Evolutionary conservation across 2,329 filamentous ascomycete genomes (phyloP).

Genomic region (Cladosporium sp.): DNA sequence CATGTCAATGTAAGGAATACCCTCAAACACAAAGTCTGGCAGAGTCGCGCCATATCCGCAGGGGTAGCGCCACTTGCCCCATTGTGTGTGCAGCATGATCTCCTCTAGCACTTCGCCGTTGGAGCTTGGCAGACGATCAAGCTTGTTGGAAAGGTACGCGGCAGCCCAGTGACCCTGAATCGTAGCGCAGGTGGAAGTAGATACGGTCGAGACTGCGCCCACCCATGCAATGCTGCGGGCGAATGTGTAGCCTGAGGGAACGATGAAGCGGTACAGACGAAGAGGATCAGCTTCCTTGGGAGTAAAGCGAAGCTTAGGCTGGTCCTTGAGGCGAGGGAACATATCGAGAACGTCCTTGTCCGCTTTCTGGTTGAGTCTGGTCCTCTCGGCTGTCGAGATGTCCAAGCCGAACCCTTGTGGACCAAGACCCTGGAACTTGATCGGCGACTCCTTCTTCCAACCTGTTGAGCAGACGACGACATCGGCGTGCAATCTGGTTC

Average conservation of each 20-base stretch:
- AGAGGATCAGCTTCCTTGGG: constrained; percentile 29
- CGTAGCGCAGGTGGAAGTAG: constrained; percentile 40
- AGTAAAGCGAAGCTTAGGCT: constrained; percentile 40
- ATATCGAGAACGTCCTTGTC: constrained; percentile 54
- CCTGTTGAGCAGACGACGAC: constrained; percentile 59
- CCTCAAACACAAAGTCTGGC: constrained; percentile 75
- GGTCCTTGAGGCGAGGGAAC: constrained; percentile 56
- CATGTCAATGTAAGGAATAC: constrained; percentile 70
- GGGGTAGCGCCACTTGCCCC: constrained; percentile 69
- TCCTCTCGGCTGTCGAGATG: constrained; percentile 30
- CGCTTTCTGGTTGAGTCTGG: constrained; percentile 42
- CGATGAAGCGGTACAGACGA: constrained; percentile 47
- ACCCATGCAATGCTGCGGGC: constrained; percentile 43
- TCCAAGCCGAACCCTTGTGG: constrained; percentile 11
- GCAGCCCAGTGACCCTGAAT: constrained; percentile 51
- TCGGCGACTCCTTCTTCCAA: constrained; percentile 53
- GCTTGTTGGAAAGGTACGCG: constrained; percentile 61
- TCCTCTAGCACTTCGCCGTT: constrained; percentile 42
- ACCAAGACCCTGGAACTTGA: constrained; percentile 46
- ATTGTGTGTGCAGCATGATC: constrained; percentile 64
- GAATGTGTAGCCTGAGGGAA: constrained; percentile 38
- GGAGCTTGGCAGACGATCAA: constrained; percentile 40
- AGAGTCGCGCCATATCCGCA: constrained; percentile 62
- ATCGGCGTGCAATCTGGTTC: constrained; percentile 48
- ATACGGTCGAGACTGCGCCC: constrained; percentile 41